phyloP scores from a whole-genome alignment of 805 yeast genomes.

The Candida succiphila region DNA sequence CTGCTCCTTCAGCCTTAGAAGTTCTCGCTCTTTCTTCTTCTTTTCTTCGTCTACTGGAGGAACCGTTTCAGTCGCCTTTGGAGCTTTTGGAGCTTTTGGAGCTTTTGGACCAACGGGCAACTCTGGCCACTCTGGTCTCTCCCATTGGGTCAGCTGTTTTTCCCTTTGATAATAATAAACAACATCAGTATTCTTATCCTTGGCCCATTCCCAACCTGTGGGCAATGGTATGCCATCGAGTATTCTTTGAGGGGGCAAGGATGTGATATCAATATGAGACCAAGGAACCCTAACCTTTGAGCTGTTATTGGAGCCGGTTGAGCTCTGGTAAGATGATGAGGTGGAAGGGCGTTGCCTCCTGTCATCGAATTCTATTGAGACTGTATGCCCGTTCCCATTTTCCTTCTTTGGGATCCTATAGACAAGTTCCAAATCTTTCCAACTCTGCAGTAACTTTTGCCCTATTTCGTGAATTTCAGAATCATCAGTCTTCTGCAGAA shows the following conservation, averaged over 20 bases:
- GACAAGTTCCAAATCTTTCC: constrained; percentile 75
- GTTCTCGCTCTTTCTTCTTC: constrained; percentile 20
- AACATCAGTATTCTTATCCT: constrained; percentile 32
- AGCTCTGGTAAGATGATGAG: background rate
- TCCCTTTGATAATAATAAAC: constrained; percentile 47
- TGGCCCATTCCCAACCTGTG: constrained; percentile 56
- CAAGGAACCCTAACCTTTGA: constrained; percentile 6
- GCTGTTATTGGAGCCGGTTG: background rate
- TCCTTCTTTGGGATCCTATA: constrained; percentile 69
- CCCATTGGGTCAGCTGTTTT: constrained; percentile 47
- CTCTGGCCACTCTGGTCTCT: constrained; percentile 30
- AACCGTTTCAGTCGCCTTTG: no score
- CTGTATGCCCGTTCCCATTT: constrained; percentile 3
- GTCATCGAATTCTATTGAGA: constrained; percentile 6
- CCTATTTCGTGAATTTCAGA: constrained; percentile 26
- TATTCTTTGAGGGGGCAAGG: constrained; percentile 10
- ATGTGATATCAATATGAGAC: constrained; percentile 7
- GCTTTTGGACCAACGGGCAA: constrained; percentile 10
- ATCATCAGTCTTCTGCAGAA: constrained; percentile 20
- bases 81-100: background rate
- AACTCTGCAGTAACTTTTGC: constrained; percentile 41
- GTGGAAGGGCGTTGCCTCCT: constrained; percentile 6
- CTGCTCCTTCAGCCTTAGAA: constrained; percentile 17
- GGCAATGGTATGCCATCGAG: constrained; percentile 34
- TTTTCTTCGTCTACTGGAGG: constrained; percentile 18